phyloP scores from a whole-genome alignment of 768 basidiomycete species.

The Amanita inopinata region DNA sequence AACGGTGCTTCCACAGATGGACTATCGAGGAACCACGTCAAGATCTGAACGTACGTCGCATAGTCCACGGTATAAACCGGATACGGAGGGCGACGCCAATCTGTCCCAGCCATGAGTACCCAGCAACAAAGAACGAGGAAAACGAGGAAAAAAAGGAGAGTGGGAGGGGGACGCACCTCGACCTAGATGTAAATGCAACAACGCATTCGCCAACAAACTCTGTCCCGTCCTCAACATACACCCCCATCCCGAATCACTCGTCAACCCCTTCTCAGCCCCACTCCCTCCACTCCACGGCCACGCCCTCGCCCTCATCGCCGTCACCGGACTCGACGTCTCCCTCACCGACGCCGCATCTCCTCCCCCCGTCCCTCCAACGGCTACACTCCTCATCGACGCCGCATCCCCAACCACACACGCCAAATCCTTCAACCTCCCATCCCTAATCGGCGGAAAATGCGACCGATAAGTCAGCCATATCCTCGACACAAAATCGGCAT shows the following conservation, averaged over 20 bases:
- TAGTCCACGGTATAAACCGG: constrained; percentile 53
- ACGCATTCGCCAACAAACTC: constrained; percentile 25
- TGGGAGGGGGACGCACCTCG: constrained; percentile 20
- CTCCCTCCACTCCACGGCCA: constrained; percentile 66
- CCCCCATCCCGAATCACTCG: constrained; percentile 27
- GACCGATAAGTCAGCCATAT: constrained; percentile 92
- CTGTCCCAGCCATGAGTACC: constrained; percentile 29
- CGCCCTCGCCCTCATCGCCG: constrained; percentile 33
- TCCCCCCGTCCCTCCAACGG: not conserved
- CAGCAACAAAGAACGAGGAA: constrained; percentile 4
- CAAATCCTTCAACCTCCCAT: constrained; percentile 36
- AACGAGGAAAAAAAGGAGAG: constrained; percentile 10
- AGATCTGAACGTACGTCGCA: constrained; percentile 80
- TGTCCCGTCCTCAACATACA: constrained; percentile 31
- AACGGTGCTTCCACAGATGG: constrained; percentile 82
- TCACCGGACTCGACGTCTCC: constrained; percentile 21
- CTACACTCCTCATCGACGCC: not conserved
- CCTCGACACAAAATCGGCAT: constrained; percentile 79
- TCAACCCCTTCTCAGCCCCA: constrained; percentile 60
- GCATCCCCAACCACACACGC: constrained; percentile 6
- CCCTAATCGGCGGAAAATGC: constrained; percentile 75
- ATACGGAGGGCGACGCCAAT: constrained; percentile 74
- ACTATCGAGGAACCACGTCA: constrained; percentile 94
- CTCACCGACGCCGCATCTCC: constrained; percentile 11
- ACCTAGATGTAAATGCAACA: constrained; percentile 57